Conservation (phyloP, 768 basidiomycete genomes). For the Leucocoprinus sp. region DNA sequence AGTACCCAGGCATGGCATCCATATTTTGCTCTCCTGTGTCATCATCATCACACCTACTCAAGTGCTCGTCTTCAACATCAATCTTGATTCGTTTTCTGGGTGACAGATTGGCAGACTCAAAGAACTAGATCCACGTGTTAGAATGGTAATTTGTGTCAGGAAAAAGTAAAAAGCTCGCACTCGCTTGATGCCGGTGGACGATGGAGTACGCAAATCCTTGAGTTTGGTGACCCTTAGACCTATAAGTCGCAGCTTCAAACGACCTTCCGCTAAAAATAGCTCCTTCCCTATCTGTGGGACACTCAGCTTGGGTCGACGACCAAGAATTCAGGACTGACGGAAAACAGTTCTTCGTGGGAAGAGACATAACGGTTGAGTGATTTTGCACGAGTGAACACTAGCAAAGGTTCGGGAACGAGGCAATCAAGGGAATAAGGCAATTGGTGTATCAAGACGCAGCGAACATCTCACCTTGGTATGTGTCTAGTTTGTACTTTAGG, state of each 20-base stretch:
- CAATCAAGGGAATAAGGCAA: not conserved
- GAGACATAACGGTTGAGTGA: slow-evolving; percentile 73
- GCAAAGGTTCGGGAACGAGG: not conserved
- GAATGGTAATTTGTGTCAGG: not conserved
- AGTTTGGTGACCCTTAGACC: slow-evolving; percentile 85
- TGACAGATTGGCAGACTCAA: slow-evolving; percentile 28
- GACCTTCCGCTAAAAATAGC: slow-evolving; percentile 72
- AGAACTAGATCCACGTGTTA: slow-evolving; percentile 38
- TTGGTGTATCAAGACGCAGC: not conserved
- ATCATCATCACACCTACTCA: slow-evolving; percentile 13
- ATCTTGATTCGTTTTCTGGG: slow-evolving; percentile 20
- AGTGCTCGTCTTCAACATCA: slow-evolving; percentile 16
- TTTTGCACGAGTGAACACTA: slow-evolving; percentile 78
- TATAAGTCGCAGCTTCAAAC: slow-evolving; percentile 74
- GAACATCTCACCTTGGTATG: slow-evolving; percentile 59
- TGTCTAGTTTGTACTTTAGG: slow-evolving; percentile 89
- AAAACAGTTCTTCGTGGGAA: slow-evolving; percentile 70
- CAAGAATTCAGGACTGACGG: slow-evolving; percentile 34
- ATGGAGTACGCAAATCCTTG: slow-evolving; percentile 60
- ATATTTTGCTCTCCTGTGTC: slow-evolving; percentile 19
- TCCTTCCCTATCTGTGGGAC: slow-evolving; percentile 65
- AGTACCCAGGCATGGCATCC: slow-evolving; percentile 45
- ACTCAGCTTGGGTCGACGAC: not conserved
- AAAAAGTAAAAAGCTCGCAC: slow-evolving; percentile 30
- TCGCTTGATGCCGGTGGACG: slow-evolving; percentile 59